Evolutionary conservation across 2,329 filamentous ascomycete genomes (phyloP).

Genomic region (Didymella lethalis): DNA sequence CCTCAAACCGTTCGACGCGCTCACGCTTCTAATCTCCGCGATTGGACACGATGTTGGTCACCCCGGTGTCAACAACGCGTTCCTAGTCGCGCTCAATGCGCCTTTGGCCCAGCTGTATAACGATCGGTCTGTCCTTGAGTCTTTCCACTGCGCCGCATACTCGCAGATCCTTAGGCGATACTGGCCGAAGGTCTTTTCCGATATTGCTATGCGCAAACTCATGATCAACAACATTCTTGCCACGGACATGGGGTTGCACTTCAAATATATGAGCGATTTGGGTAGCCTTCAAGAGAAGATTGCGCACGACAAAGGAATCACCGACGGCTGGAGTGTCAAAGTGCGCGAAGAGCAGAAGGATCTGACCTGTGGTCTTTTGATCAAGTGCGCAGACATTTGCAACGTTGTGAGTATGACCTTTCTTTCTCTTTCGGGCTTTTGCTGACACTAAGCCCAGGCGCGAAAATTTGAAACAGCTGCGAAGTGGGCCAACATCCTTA

Average conservation of each 20-base stretch:
- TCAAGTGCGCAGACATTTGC: conserved; percentile 98
- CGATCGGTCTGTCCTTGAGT: conserved; percentile 94
- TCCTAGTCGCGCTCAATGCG: conserved; percentile 88
- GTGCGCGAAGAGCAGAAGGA: conserved; percentile 78
- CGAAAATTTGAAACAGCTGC: conserved; percentile 82
- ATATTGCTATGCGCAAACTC: conserved; percentile 80
- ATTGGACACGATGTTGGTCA: conserved; percentile 98
- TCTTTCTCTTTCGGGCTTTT: not conserved
- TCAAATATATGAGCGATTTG: conserved; percentile 93
- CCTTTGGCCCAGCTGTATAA: conserved; percentile 96
- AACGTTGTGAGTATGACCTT: conserved; percentile 69
- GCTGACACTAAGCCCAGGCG: conserved; percentile 45
- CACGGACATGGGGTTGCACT: conserved; percentile 97
- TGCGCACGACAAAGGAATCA: conserved; percentile 67
- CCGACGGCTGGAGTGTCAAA: conserved; percentile 79
- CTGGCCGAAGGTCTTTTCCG: conserved; percentile 84
- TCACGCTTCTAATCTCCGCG: conserved; percentile 91
- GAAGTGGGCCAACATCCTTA: conserved; percentile 92
- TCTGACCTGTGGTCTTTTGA: conserved; percentile 86
- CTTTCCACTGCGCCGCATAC: conserved; percentile 96
- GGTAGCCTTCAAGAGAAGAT: conserved; percentile 82
- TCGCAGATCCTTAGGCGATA: conserved; percentile 93
- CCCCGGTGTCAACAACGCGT: conserved; percentile 97
- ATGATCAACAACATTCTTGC: conserved; percentile 98
- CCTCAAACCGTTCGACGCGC: conserved; percentile 83